Evolutionary conservation across 176 grass and related monocot species (phyloP).

Genomic region (Thinopyrum elongatum): DNA sequence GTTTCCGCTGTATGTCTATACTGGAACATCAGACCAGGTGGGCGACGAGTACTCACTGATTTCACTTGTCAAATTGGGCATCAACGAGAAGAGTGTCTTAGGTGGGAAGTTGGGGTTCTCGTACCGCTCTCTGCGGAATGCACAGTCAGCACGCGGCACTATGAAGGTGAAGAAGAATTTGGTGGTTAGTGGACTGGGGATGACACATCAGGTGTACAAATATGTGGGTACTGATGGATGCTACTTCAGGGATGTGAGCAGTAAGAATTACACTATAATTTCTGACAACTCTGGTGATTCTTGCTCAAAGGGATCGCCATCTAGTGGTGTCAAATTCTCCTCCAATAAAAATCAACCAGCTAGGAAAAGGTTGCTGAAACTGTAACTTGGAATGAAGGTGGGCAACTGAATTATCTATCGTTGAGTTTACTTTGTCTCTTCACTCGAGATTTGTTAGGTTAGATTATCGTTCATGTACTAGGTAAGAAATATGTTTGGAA

Average conservation of each 20-base stretch:
- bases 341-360: not conserved
- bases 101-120: constrained; percentile 31
- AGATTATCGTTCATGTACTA: not conserved
- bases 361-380: constrained; percentile 1
- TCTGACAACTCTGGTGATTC: constrained; percentile 39
- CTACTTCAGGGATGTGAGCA: constrained; percentile 63
- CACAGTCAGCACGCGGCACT: constrained; percentile 30
- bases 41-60: constrained; percentile 30
- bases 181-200: constrained; percentile 36
- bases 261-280: constrained; percentile 57
- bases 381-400: not conserved
- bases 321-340: not conserved
- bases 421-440: constrained; percentile 8
- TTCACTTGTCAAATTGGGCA: constrained; percentile 24
- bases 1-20: constrained; percentile 44
- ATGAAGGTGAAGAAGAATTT: constrained; percentile 58
- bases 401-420: not conserved
- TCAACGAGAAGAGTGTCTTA: constrained; percentile 27
- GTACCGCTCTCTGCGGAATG: constrained; percentile 40
- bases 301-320: constrained; percentile 34
- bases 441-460: not conserved
- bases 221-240: constrained; percentile 55
- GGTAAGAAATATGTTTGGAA: not conserved
- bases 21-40: constrained; percentile 20
- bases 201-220: constrained; percentile 46